phyloP scores from a whole-genome alignment of 139 green algal genomes.

The Deuterostichococcus epilithicus region DNA sequence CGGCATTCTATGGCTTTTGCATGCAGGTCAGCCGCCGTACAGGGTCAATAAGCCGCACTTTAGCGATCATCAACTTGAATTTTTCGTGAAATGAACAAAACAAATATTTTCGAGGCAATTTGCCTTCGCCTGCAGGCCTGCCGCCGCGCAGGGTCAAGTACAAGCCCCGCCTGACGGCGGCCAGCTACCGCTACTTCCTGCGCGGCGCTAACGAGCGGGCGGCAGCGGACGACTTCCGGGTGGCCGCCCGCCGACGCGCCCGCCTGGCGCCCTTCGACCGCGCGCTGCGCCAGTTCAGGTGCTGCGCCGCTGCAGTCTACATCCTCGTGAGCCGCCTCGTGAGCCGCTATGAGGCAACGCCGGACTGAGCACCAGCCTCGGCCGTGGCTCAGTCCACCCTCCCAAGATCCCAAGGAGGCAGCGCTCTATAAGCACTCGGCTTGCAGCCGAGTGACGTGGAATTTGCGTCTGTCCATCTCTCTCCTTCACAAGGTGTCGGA shows the following conservation, averaged over 20 bases:
- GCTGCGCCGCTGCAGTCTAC: not conserved
- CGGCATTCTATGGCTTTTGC: not conserved
- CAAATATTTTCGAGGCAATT: no score
- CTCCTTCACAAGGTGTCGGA: no score
- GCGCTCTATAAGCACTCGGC: no score
- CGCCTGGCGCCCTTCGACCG: conserved; percentile 70
- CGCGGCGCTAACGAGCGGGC: conserved; percentile 61
- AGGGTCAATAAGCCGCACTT: not conserved
- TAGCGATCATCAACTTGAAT: not conserved
- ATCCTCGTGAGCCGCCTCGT: not conserved
- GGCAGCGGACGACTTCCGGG: conserved; percentile 43
- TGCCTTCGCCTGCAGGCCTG: conserved; percentile 15
- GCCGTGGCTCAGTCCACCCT: no score
- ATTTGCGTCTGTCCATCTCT: no score
- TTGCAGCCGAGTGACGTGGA: no score
- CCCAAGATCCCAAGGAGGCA: no score
- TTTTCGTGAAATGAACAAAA: no score
- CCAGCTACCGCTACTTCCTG: conserved; percentile 82
- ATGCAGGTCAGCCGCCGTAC: not conserved
- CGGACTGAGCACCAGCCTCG: no score
- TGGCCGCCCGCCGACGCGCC: conserved; percentile 42
- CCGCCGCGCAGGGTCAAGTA: not conserved
- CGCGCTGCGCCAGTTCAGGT: conserved; percentile 59
- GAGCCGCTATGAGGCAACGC: no score
- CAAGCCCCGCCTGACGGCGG: conserved; percentile 54